These are phyloP conservation scores for Chrysanthemum lavandulifolium DNA, from an alignment of 129 eudicot genomes.

Conservation along the genomic window DNA sequence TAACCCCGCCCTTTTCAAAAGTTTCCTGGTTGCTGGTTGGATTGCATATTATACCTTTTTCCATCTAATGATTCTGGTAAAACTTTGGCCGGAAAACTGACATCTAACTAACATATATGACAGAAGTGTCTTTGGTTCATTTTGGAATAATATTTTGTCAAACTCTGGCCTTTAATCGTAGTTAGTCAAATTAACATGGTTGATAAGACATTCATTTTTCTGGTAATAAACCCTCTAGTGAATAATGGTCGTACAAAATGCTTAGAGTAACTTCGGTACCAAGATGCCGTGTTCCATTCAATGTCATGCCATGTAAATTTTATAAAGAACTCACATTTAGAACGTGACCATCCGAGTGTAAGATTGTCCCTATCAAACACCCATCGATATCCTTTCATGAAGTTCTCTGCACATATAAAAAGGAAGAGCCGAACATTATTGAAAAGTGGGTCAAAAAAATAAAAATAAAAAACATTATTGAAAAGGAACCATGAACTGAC, in stretches of 20 bases:
- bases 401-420: conserved; percentile 69
- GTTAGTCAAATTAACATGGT: too few species aligned
- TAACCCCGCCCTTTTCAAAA: too few species aligned
- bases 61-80: not conserved
- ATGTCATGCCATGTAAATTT: conserved; percentile 1
- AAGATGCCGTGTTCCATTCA: not conserved
- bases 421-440: not conserved
- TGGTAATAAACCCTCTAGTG: not conserved
- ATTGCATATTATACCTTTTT: not conserved
- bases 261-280: not conserved
- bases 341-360: conserved; percentile 88
- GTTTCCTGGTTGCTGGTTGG: too few species aligned
- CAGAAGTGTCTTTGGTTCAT: not conserved
- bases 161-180: too few species aligned
- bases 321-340: conserved; percentile 71
- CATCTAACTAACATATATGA: not conserved
- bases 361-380: conserved; percentile 88
- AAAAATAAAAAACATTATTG: not conserved
- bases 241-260: conserved; percentile 3
- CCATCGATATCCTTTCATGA: conserved; percentile 89
- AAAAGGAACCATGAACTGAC: conserved; percentile 1
- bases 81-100: not conserved
- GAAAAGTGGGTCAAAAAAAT: not conserved
- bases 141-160: too few species aligned
- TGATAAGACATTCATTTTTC: too few species aligned